Evolutionary conservation across 2,329 filamentous ascomycete species (phyloP), one percentile per base, ranked within the genome.

Genomic region (Fusarium brachygibbosum): DNA sequence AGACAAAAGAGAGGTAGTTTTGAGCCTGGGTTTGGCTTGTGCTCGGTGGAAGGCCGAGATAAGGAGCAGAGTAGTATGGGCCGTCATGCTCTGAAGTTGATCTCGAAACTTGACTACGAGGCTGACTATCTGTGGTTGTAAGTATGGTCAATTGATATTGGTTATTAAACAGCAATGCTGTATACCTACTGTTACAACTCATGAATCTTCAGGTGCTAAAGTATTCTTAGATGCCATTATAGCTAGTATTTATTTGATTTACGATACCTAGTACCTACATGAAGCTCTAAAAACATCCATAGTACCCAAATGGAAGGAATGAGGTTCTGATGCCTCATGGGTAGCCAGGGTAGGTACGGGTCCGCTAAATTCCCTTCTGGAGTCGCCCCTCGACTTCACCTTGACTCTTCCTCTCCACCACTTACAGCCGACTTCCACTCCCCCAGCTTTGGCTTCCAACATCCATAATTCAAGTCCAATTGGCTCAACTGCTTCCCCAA

Each of bases 11-110:
- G 41, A 56, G 31, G 28, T 25, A n/a, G 34, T 31, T 40, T 28
- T 34, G 31, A 23, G 32, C 29, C 23, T 21, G 31, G 6, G 13
- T 51, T 50, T 59, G 46, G 54, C 55, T 58, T 46, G 50, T 61
- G 66, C 58, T 72, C 70, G 70, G 70, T 58, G 50, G 68, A 58
- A 63, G 40, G 56, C 70, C 70, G 70, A 72, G 67, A 59, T 58
- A 66, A 46, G 31, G 25, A 29, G 23, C 21, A 49, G 23, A 50
- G 29, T 28, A 40, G 9, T 29, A n/a, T 51, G 11, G 32, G 25
- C n/a, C 4, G n/a, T n/a, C 17, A 40, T 29, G 14, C 23, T 25
- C 19, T 28, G 23, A 40, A 38, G 21, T 34, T 38, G n/a, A 45
- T n/a, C n/a, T 29, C 17, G 5, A 25, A 25, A 25, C 23, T 25